Evolutionary conservation across 768 basidiomycete species (phyloP).

Genomic region (Lentinula raphanica): DNA sequence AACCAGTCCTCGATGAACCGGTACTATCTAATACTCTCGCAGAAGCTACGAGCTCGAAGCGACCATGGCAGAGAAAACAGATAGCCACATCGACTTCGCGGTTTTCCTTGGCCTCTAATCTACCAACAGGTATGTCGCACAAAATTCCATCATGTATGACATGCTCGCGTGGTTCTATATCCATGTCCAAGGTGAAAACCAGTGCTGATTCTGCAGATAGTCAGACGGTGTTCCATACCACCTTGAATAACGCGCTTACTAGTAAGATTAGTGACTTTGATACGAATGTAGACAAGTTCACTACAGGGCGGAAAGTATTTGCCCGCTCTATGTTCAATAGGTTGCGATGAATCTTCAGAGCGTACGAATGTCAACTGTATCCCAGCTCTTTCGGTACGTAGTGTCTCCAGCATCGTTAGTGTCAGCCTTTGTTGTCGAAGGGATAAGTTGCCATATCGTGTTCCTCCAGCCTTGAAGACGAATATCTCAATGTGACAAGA

Average conservation of each 20-base stretch:
- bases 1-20: slow-evolving; percentile 23
- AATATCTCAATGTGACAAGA: slow-evolving; percentile 4
- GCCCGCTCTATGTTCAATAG: slow-evolving; percentile 27
- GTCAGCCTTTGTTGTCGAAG: slow-evolving; percentile 77
- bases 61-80: slow-evolving; percentile 70
- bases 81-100: slow-evolving; percentile 50
- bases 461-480: slow-evolving; percentile 63
- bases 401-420: slow-evolving; percentile 68
- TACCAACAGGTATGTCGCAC: slow-evolving; percentile 57
- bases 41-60: slow-evolving; percentile 49
- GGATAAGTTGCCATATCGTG: slow-evolving; percentile 69
- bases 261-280: slow-evolving; percentile 57
- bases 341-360: slow-evolving; percentile 20
- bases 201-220: slow-evolving; percentile 41
- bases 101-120: slow-evolving; percentile 50
- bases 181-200: slow-evolving; percentile 48
- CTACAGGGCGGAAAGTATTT: slow-evolving; percentile 51
- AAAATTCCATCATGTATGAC: slow-evolving; percentile 66
- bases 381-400: slow-evolving; percentile 63
- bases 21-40: slow-evolving; percentile 26
- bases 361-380: slow-evolving; percentile 49
- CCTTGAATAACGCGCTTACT: slow-evolving; percentile 37
- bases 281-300: slow-evolving; percentile 58
- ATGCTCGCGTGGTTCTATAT: slow-evolving; percentile 55
- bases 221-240: background rate